A percentile compares a stretch with the other conserved stretches of the same genome.
phyloP scores from a whole-genome alignment of 495 filamentous ascomycete genomes.

The Aspergillus asperescens region DNA sequence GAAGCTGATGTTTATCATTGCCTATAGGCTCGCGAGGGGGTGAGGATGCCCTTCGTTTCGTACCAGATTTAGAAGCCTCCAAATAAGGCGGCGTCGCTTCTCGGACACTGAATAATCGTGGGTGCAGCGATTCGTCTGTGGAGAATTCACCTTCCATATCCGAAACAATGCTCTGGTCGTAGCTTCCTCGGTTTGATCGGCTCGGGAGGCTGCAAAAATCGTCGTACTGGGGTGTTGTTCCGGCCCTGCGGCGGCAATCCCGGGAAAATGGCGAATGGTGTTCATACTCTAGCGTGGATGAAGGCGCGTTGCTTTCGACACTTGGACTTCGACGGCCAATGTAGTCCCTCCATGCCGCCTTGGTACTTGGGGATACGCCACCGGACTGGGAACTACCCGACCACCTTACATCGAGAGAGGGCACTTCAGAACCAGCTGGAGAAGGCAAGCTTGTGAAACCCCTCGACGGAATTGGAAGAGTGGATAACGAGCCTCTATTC shows the following conservation, averaged over 20 bases:
- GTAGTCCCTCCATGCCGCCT: slow-evolving; percentile 38
- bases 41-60: slow-evolving; percentile 77
- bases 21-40: slow-evolving; percentile 67
- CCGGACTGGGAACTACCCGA: slow-evolving; percentile 41
- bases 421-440: slow-evolving; percentile 40
- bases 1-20: slow-evolving; percentile 59
- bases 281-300: slow-evolving; percentile 41
- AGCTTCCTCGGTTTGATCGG: slow-evolving; percentile 54
- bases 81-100: slow-evolving; percentile 45
- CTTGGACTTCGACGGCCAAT: slow-evolving; percentile 47
- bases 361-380: slow-evolving; percentile 43
- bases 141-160: slow-evolving; percentile 62
- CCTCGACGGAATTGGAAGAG: slow-evolving; percentile 43
- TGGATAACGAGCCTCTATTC: slow-evolving; percentile 45
- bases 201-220: slow-evolving; percentile 44
- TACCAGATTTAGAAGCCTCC: slow-evolving; percentile 48
- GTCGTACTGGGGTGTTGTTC: slow-evolving; percentile 45
- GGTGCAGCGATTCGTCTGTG: slow-evolving; percentile 57
- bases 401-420: slow-evolving; percentile 40
- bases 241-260: slow-evolving; percentile 34
- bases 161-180: slow-evolving; percentile 56
- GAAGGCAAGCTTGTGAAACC: slow-evolving; percentile 41
- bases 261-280: slow-evolving; percentile 26
- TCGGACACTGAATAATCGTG: slow-evolving; percentile 57
- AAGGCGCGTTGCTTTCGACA: slow-evolving; percentile 45